Evolutionary conservation across 1,284 basidiomycete species (phyloP).

Genomic region (Irpex lacteus): DNA sequence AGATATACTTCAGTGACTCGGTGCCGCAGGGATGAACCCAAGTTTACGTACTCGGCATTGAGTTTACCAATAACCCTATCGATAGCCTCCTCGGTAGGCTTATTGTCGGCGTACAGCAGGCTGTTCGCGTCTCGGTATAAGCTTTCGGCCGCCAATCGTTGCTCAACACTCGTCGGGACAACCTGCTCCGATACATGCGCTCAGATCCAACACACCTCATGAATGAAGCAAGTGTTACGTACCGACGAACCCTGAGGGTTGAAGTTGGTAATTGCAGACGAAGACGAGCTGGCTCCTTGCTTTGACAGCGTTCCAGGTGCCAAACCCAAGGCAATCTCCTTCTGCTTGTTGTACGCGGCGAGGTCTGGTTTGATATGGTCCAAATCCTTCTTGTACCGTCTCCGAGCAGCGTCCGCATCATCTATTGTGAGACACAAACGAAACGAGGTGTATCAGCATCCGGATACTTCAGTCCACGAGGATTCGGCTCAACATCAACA

Average conservation of each 20-base stretch:
- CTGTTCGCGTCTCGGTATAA: constrained; percentile 91
- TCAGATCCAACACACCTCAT: not conserved
- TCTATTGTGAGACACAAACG: constrained; percentile 46
- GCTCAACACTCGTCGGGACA: constrained; percentile 54
- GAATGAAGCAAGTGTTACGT: constrained; percentile 13
- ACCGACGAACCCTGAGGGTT: constrained; percentile 46
- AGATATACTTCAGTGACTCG: not conserved
- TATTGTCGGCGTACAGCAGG: constrained; percentile 90
- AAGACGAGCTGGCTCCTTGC: constrained; percentile 36
- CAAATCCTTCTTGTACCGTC: constrained; percentile 89
- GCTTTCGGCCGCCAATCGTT: constrained; percentile 70
- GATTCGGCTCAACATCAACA: constrained; percentile 1
- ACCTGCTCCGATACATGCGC: constrained; percentile 33
- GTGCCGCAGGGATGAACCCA: not conserved
- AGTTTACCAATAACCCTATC: constrained; percentile 91
- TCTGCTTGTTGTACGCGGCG: constrained; percentile 81
- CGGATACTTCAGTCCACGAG: constrained; percentile 2
- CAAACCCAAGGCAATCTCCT: constrained; percentile 78
- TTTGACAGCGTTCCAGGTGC: constrained; percentile 58
- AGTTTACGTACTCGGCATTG: constrained; percentile 80
- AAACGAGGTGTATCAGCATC: not conserved
- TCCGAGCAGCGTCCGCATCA: constrained; percentile 84
- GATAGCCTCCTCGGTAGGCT: constrained; percentile 91
- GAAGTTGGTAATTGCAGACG: constrained; percentile 45
- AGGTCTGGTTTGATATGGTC: constrained; percentile 86